Evolutionary conservation across 2,329 filamentous ascomycete genomes (phyloP), one percentile per base, ranked within the genome.

Genomic region (Paracoccidioides brasiliensis): DNA sequence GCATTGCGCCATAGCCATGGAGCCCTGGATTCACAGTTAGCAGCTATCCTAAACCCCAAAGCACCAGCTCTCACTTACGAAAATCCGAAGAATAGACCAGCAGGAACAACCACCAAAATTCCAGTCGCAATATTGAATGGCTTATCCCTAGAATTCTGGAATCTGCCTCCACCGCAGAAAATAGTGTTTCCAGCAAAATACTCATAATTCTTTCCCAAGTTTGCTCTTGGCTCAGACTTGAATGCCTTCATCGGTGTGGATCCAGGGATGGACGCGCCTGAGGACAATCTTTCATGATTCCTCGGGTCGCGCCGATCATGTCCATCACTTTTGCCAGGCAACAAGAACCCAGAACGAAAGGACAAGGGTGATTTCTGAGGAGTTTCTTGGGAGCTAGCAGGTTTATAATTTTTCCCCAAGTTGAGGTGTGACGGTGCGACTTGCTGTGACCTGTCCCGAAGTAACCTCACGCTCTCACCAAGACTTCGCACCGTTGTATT

Each of bases 151-250:
- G 93, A 86, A 70, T 97, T 96, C 66, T 96, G 88, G 58, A 93
- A 77, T 57, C 93, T 81, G 6, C 93, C 93, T 38, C 88, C 86
- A 57, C 88, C 78, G 69, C 84, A 95, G 67, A 98, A 98, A 30
- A 90, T 76, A 0, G 89, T 95, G 66, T 97, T 98, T 48, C 93
- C 93, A 46, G 88, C 81, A 65, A 96, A 97, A 69, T 95, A 95
- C 68, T 97, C 82, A 70, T 91, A 86, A 64, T 96, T 95, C 61
- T 80, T 84, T 53, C 87, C 83, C 55, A 80, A 66, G 40, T 76
- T 70, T 30, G 69, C 61, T 48, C 73, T 73, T 4, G 54, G 59
- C 15, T 64, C 59, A 15, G 65, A 55, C 32, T 64, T 53, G 54
- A 62, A 56, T 55, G 66, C 64, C 64, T 81, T 77, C n/a, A 71